Conservation (phyloP, 2,329 filamentous ascomycete species). For the Trichocomaceae sp. region DNA sequence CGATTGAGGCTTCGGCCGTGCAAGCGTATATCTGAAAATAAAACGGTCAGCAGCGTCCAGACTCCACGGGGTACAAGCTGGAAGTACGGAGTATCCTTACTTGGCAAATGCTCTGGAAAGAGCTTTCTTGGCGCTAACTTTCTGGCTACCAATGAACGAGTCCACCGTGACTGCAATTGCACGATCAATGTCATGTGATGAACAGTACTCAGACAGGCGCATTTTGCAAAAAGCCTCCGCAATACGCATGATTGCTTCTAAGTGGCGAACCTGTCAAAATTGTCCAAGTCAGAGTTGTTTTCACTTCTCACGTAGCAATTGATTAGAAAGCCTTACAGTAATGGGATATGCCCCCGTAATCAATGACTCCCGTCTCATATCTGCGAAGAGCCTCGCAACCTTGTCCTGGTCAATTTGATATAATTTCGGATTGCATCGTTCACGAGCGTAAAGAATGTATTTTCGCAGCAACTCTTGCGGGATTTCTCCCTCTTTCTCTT, state of each 20-base stretch:
- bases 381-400: slow-evolving; percentile 84
- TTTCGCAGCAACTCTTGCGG: slow-evolving; percentile 87
- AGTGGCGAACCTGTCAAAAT: slow-evolving; percentile 74
- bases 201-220: slow-evolving; percentile 95
- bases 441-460: slow-evolving; percentile 91
- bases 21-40: slow-evolving; percentile 36
- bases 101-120: slow-evolving; percentile 92
- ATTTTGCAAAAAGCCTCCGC: slow-evolving; percentile 94
- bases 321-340: slow-evolving; percentile 62
- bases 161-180: slow-evolving; percentile 96
- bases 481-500: slow-evolving; percentile 62
- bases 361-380: slow-evolving; percentile 88
- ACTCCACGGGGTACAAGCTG: neutral
- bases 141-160: slow-evolving; percentile 92
- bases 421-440: slow-evolving; percentile 82
- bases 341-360: slow-evolving; percentile 97
- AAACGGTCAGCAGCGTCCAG: no score
- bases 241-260: slow-evolving; percentile 96
- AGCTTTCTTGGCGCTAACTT: slow-evolving; percentile 96
- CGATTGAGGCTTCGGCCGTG: slow-evolving; percentile 35
- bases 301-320: neutral
- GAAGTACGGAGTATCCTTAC: slow-evolving; percentile 54
- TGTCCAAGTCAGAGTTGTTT: slow-evolving; percentile 6
- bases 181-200: slow-evolving; percentile 82
- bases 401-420: slow-evolving; percentile 99